phyloP scores from a whole-genome alignment of 2,329 filamentous ascomycete genomes.

The Venturia pyrina region DNA sequence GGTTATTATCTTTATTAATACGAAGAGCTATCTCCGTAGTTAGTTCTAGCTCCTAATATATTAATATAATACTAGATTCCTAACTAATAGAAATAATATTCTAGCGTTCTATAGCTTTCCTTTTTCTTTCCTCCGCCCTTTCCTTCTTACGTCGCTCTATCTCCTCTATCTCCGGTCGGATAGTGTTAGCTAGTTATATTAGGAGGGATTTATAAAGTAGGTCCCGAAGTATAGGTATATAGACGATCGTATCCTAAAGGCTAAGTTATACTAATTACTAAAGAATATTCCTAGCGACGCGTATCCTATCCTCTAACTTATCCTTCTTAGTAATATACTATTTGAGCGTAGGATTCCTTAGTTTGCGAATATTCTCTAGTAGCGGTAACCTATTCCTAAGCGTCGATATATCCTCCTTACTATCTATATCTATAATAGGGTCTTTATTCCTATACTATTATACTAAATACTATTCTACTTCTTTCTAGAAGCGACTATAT shows the following conservation, averaged over 20 bases:
- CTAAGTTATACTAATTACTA: no score
- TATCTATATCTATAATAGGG: not conserved
- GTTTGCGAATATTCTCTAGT: not conserved
- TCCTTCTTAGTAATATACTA: not conserved
- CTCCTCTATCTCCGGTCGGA: not conserved
- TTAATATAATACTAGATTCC: not conserved
- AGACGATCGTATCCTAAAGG: no score
- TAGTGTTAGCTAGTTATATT: no score
- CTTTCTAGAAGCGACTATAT: not conserved
- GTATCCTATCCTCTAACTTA: no score
- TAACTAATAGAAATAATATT: not conserved
- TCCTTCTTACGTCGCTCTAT: not conserved
- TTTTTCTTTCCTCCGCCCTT: not conserved
- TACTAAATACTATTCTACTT: not conserved
- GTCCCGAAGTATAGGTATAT: no score
- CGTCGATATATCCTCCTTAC: not conserved
- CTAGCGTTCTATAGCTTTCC: no score
- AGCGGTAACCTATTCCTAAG: not conserved
- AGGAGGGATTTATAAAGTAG: no score
- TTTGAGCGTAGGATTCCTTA: not conserved
- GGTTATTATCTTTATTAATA: no score
- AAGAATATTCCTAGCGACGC: no score
- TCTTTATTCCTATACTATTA: no score
- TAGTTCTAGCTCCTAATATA: no score
- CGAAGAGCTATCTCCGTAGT: no score